Conservation (phyloP, 768 basidiomycete genomes). For the Podaxis rugospora region DNA sequence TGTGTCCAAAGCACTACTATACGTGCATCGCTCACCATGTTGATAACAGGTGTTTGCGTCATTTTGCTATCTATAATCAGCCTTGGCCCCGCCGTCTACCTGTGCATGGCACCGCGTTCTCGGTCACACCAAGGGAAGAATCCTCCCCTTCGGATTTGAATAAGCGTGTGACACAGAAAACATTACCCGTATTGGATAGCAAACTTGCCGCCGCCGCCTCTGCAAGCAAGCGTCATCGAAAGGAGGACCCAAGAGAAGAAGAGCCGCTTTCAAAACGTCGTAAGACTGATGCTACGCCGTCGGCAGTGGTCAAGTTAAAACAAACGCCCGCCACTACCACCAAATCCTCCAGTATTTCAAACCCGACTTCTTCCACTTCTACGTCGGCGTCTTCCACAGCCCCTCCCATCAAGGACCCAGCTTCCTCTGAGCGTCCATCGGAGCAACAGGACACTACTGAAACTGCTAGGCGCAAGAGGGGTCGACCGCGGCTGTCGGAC, state of each 20-base stretch:
- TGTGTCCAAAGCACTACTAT: not conserved
- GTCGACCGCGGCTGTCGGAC: slow-evolving; percentile 33
- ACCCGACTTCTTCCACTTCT: slow-evolving; percentile 11
- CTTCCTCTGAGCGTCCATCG: not conserved
- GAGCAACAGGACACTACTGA: slow-evolving; percentile 11
- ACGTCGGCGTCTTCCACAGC: not conserved
- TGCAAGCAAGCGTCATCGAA: slow-evolving; percentile 26
- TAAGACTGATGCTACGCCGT: slow-evolving; percentile 36
- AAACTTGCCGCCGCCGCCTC: slow-evolving; percentile 43
- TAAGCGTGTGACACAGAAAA: slow-evolving; percentile 48
- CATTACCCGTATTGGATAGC: slow-evolving; percentile 45
- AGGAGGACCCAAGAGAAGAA: slow-evolving; percentile 20
- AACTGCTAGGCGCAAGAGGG: slow-evolving; percentile 35
- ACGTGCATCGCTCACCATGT: not conserved
- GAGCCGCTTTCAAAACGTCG: slow-evolving; percentile 37
- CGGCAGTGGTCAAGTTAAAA: slow-evolving; percentile 19
- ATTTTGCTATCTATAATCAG: slow-evolving; percentile 70
- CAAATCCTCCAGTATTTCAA: slow-evolving; percentile 9
- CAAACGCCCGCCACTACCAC: slow-evolving; percentile 19
- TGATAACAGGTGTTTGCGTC: slow-evolving; percentile 66
- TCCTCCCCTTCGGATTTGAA: slow-evolving; percentile 43
- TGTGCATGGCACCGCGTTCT: slow-evolving; percentile 39
- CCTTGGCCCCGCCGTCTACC: slow-evolving; percentile 67
- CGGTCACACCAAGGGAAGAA: slow-evolving; percentile 49
- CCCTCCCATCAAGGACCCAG: not conserved